These are phyloP conservation scores for Polygonum maritimum DNA, from an alignment of 148 eudicot genomes.

Conservation along the genomic window DNA sequence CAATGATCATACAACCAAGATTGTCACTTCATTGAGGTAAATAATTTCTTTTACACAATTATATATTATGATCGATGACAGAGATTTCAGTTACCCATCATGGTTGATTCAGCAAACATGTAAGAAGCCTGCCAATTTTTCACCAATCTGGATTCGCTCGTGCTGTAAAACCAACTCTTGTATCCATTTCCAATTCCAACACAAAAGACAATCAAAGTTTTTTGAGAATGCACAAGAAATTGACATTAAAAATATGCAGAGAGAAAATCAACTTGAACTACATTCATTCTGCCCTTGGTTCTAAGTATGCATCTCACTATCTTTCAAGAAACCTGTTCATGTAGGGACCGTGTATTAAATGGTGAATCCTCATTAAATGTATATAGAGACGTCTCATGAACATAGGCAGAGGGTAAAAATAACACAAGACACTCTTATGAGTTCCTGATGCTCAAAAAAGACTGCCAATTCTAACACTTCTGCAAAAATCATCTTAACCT, in stretches of 20 bases:
- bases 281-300: slow-evolving; percentile 12
- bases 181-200: neutral
- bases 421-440: neutral
- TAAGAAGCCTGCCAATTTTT: neutral
- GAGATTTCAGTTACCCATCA: neutral
- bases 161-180: neutral
- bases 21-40: neutral
- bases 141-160: neutral
- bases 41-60: neutral
- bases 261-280: neutral
- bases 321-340: neutral
- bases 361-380: neutral
- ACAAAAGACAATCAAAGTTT: neutral
- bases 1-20: neutral
- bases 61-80: neutral
- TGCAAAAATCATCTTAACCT: neutral
- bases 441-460: neutral
- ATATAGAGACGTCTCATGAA: slow-evolving; percentile 1
- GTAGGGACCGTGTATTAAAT: slow-evolving; percentile 1
- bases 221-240: neutral
- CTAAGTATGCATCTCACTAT: slow-evolving; percentile 1
- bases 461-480: neutral
- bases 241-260: neutral
- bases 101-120: neutral
- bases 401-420: neutral